phyloP scores from a whole-genome alignment of 2,329 filamentous ascomycete genomes.

The Fusarium longipes region DNA sequence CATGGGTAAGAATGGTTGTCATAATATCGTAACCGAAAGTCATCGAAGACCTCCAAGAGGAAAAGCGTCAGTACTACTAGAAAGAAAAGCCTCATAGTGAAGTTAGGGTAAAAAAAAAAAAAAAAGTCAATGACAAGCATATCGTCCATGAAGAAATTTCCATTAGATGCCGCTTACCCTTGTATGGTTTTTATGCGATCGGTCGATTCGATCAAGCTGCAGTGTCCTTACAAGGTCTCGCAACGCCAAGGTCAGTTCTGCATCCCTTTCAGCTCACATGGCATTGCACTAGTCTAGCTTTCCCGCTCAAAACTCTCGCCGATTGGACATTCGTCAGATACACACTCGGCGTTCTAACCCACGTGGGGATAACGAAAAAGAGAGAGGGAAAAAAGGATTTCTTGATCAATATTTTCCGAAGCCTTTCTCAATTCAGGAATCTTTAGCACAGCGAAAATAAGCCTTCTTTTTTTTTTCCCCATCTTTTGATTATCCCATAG shows the following conservation, averaged over 20 bases:
- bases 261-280: not conserved
- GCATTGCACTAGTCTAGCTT: not conserved
- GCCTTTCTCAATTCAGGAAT: not conserved
- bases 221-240: not conserved
- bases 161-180: no score
- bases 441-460: not conserved
- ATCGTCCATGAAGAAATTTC: not conserved
- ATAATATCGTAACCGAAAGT: not conserved
- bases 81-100: no score
- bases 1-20: not conserved
- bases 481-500: slow-evolving; percentile 35
- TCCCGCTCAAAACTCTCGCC: not conserved
- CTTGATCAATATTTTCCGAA: not conserved
- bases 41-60: not conserved
- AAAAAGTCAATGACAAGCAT: not conserved
- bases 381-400: not conserved
- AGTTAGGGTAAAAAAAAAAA: no score
- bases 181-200: not conserved
- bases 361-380: not conserved
- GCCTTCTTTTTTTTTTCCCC: not conserved
- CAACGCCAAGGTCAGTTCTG: not conserved
- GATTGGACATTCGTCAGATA: not conserved
- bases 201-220: not conserved
- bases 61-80: not conserved
- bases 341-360: not conserved